These are phyloP conservation scores for Artomyces pyxidatus DNA, from an alignment of 768 basidiomycete species.

Conservation along the genomic window DNA sequence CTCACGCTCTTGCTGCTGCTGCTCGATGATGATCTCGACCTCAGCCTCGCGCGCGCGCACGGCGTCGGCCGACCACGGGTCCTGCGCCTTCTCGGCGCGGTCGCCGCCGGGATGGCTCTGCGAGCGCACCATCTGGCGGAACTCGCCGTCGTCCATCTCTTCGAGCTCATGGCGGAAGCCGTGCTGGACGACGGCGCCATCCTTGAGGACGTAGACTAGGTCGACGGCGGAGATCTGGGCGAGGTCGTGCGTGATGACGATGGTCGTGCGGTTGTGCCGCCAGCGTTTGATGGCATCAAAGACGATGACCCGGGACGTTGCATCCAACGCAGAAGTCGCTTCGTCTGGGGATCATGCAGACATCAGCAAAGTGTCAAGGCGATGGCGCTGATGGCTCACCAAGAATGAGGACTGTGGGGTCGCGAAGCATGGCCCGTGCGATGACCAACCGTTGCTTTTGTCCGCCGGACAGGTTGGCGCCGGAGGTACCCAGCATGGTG, in stretches of 20 bases:
- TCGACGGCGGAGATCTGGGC: constrained; percentile 67
- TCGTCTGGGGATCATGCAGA: constrained; percentile 50
- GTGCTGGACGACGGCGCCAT: constrained; percentile 78
- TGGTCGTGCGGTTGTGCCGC: constrained; percentile 74
- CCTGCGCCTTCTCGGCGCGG: constrained; percentile 33
- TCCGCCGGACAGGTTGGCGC: constrained; percentile 79
- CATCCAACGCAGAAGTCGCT: constrained; percentile 79
- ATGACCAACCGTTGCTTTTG: constrained; percentile 89
- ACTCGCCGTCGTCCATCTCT: constrained; percentile 47
- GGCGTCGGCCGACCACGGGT: constrained; percentile 17
- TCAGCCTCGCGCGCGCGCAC: constrained; percentile 29
- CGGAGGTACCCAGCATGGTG: constrained; percentile 66
- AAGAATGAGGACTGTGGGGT: constrained; percentile 85
- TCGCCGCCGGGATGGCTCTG: constrained; percentile 49
- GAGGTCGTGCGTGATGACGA: constrained; percentile 94
- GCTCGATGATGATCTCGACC: constrained; percentile 39
- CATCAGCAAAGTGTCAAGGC: background rate
- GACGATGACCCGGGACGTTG: constrained; percentile 78
- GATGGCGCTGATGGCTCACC: constrained; percentile 68
- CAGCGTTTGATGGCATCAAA: constrained; percentile 64
- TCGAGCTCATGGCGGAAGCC: constrained; percentile 83
- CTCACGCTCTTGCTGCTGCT: constrained; percentile 28
- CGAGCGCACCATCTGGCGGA: constrained; percentile 54
- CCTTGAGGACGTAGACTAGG: constrained; percentile 88
- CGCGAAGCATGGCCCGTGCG: constrained; percentile 75